Conservation (phyloP, 2,329 filamentous ascomycete genomes). For the Thielaviopsis cerberus region DNA sequence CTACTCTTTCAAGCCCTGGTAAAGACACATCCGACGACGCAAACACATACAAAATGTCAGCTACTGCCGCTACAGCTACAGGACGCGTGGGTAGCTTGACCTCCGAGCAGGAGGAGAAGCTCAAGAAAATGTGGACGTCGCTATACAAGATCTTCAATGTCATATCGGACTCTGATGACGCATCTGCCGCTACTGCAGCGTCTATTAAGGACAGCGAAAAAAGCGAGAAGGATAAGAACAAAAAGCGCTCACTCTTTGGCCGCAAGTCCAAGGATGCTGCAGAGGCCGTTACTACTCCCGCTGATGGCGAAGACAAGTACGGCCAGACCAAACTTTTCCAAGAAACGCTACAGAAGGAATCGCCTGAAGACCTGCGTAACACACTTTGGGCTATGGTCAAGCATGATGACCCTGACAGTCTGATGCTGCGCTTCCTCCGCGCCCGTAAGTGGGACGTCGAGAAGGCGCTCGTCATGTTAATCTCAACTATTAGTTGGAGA, state of each 20-base stretch:
- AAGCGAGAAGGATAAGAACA: conserved; percentile 56
- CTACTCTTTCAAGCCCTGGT: background rate
- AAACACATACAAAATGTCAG: background rate
- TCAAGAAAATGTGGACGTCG: conserved; percentile 69
- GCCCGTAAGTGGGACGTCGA: conserved; percentile 94
- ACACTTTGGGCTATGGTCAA: conserved; percentile 92
- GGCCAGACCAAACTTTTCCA: conserved; percentile 75
- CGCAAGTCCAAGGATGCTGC: conserved; percentile 38
- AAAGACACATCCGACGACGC: background rate
- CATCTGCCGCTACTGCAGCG: conserved; percentile 17
- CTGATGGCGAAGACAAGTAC: conserved; percentile 69
- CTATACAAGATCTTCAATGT: conserved; percentile 62
- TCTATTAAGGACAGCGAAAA: conserved; percentile 28
- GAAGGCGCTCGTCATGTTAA: conserved; percentile 80
- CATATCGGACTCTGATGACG: conserved; percentile 15
- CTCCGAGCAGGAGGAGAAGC: conserved; percentile 70
- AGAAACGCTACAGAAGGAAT: conserved; percentile 56
- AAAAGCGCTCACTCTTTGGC: conserved; percentile 51
- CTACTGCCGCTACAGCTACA: conserved; percentile 17
- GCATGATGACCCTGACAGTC: conserved; percentile 77
- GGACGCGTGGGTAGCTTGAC: conserved; percentile 77
- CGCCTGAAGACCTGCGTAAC: conserved; percentile 58
- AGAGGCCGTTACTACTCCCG: conserved; percentile 21
- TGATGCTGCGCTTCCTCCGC: conserved; percentile 64
- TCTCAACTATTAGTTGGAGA: conserved; percentile 89